Conservation (phyloP, 2,329 filamentous ascomycete genomes). For the Acephala macrosclerotiorum region DNA sequence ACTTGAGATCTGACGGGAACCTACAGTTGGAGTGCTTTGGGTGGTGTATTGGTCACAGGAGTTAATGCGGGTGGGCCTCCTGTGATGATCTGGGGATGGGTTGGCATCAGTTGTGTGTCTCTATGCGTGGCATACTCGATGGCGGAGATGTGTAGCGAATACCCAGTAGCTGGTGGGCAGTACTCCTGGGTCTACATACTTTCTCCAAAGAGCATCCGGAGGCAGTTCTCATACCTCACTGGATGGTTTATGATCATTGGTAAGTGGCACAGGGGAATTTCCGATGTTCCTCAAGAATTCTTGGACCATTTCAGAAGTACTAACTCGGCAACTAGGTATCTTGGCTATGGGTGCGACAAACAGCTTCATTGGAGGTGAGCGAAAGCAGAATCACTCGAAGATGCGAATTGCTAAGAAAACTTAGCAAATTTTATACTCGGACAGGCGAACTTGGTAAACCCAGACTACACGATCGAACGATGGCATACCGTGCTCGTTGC, state of each 20-base stretch:
- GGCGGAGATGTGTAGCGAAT: constrained; percentile 65
- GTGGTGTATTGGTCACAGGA: constrained; percentile 62
- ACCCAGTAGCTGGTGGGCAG: constrained; percentile 62
- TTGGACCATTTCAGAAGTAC: background rate
- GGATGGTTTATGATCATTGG: constrained; percentile 59
- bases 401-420: background rate
- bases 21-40: constrained; percentile 61
- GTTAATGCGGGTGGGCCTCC: constrained; percentile 62
- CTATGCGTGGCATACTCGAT: constrained; percentile 63
- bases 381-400: background rate
- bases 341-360: constrained; percentile 61
- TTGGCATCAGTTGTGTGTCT: constrained; percentile 58
- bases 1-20: constrained; percentile 26
- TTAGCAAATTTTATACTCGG: constrained; percentile 61
- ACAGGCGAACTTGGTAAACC: constrained; percentile 59
- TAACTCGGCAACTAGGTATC: constrained; percentile 28
- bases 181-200: constrained; percentile 65
- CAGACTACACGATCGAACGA: constrained; percentile 57
- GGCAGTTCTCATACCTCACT: constrained; percentile 52
- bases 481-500: constrained; percentile 63
- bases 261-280: constrained; percentile 29
- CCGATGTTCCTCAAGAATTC: too few relatives aligned
- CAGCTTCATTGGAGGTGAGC: constrained; percentile 53
- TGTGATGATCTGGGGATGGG: constrained; percentile 65
- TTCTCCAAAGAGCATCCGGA: constrained; percentile 54